phyloP scores from a whole-genome alignment of 129 eudicot genomes.

The Centrapalus pauciflorus region DNA sequence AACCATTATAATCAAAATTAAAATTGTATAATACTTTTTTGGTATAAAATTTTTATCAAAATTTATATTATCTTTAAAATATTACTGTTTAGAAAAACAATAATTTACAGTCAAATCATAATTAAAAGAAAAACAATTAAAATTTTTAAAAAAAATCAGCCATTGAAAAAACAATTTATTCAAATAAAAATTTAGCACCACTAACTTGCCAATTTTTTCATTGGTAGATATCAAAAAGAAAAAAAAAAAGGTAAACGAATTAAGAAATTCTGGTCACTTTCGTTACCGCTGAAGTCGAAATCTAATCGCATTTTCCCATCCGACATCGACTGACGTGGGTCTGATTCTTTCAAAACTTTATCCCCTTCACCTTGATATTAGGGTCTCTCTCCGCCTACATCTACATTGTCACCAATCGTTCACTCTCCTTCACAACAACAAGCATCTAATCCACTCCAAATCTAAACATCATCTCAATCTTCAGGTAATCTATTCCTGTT shows the following conservation, averaged over 20 bases:
- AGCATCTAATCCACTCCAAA: not conserved
- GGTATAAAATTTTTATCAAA: too few species aligned
- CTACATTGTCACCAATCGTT: not conserved
- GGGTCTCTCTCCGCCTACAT: slow-evolving; percentile 19
- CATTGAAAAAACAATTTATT: slow-evolving; percentile 10
- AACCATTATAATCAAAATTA: too few species aligned
- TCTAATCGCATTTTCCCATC: slow-evolving; percentile 6
- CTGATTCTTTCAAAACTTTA: slow-evolving; percentile 33
- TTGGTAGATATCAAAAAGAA: not conserved
- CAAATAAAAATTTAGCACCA: slow-evolving; percentile 2
- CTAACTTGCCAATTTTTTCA: not conserved
- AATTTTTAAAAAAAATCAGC: not conserved
- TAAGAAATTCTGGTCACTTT: slow-evolving; percentile 15
- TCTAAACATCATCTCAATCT: slow-evolving; percentile 8
- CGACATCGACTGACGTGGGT: slow-evolving; percentile 29
- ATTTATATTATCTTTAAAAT: too few species aligned
- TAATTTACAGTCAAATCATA: too few species aligned
- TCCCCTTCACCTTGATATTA: slow-evolving; percentile 20
- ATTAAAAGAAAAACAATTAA: too few species aligned
- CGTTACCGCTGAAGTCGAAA: slow-evolving; percentile 8
- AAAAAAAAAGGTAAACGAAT: not conserved
- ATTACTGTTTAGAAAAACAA: too few species aligned
- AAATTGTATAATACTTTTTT: too few species aligned
- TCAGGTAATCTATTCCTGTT: slow-evolving; percentile 19
- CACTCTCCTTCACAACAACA: slow-evolving; percentile 4